Conservation (phyloP, 2,329 filamentous ascomycete genomes). For the Eutypa lata region DNA sequence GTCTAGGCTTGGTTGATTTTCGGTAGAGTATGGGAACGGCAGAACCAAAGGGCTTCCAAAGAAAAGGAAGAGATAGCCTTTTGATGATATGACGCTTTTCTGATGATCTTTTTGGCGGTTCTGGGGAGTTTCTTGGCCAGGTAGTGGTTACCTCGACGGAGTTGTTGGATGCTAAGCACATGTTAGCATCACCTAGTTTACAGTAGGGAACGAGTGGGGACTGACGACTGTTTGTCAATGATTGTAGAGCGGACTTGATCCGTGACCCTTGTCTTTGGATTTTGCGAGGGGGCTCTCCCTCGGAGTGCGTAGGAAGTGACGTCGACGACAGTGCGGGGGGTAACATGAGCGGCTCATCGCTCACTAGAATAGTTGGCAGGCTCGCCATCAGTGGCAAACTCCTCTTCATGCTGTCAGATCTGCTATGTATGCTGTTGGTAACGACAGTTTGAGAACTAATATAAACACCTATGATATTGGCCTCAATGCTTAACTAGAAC, state of each 20-base stretch:
- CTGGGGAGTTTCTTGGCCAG: slow-evolving; percentile 22
- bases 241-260: slow-evolving; percentile 39
- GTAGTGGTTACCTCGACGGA: slow-evolving; percentile 16
- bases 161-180: slow-evolving; percentile 18
- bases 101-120: slow-evolving; percentile 12
- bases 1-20: slow-evolving; percentile 33
- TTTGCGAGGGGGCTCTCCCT: slow-evolving; percentile 30
- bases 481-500: not conserved
- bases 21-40: slow-evolving; percentile 41
- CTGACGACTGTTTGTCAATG: slow-evolving; percentile 37
- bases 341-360: slow-evolving; percentile 14
- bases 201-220: not conserved
- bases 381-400: slow-evolving; percentile 15
- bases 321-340: slow-evolving; percentile 17
- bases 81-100: slow-evolving; percentile 22
- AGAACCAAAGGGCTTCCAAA: slow-evolving; percentile 36
- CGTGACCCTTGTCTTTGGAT: slow-evolving; percentile 38
- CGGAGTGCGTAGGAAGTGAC: slow-evolving; percentile 21
- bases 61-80: slow-evolving; percentile 38
- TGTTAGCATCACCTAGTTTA: slow-evolving; percentile 5
- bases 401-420: slow-evolving; percentile 21
- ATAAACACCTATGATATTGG: not conserved
- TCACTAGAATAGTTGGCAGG: slow-evolving; percentile 13
- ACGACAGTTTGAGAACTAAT: slow-evolving; percentile 1
- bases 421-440: not conserved